Base-by-base conservation (phyloP, 73 alveolate species). In the Paramecium pentaurelia region DNA sequence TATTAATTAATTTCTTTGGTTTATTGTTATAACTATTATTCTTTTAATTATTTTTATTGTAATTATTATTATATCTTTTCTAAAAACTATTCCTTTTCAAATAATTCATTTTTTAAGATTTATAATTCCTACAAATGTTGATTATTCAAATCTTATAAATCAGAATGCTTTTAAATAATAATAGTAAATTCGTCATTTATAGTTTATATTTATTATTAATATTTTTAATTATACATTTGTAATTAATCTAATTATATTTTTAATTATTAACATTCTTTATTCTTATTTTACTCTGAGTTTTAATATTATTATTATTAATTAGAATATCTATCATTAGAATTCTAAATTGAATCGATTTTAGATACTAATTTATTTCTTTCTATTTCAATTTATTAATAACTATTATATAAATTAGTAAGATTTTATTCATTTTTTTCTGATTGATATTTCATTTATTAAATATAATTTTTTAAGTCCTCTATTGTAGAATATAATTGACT, bases 71-170 rank as follows among this genome's bases (percentile, higher is more conserved):
- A 38, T 14, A 12, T 38, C 30, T 27, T 38, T 36, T 75, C 88
- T 1, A 36, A 1, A 30, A 12, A 14, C 4, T 6, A 36, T 20
- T 75, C 88, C n/a, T 75, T 75, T 42, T 75, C 88, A 9, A 36
- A 30, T 16, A 37, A 34, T 22, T 34, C 3, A 12, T 75, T 25
- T 42, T 37, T 75, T 18, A 36, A n/a, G 3, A 6, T 75, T 36
- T 75, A 36, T 2, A 22, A 34, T 75, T 75, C 88, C 16, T 75
- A 9, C 18, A 75, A 12, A 20, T 38, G 36, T 18, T 36, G 20
- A 30, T 75, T 42, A 20, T 75, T 75, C 16, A 75, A 38, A 32
- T 75, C 88, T 42, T 75, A n/a, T 75, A 75, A 75, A 42, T 75
- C 88, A n/a, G 20, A 14, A 38, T 38, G 20, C 40, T 75, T 2